Conservation (phyloP, 805 yeast genomes). For the Cyberlindnera nakhonratchasimensis region DNA sequence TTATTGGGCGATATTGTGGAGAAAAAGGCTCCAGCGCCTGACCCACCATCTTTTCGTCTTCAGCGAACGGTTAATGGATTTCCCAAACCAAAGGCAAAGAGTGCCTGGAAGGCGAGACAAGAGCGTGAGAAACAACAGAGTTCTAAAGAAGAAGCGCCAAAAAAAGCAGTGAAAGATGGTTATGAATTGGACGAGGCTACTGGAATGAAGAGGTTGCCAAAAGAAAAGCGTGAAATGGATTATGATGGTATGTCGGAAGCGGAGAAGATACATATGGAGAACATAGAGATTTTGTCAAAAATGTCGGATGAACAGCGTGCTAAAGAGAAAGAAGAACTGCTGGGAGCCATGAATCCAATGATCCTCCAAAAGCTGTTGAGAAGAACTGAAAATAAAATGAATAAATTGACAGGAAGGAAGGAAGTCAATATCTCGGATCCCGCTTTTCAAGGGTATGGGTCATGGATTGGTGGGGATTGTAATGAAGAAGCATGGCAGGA, state of each 20-base stretch:
- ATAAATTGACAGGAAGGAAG: conserved; percentile 29
- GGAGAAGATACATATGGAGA: conserved; percentile 75
- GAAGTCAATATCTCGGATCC: conserved; percentile 7
- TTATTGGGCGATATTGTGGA: conserved; percentile 90
- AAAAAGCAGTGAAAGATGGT: conserved; percentile 57
- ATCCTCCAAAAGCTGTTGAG: conserved; percentile 55
- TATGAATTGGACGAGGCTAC: conserved; percentile 82
- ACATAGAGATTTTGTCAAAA: conserved; percentile 52
- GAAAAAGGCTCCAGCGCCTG: conserved; percentile 89
- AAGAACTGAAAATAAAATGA: conserved; percentile 48
- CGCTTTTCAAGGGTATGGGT: conserved; percentile 27
- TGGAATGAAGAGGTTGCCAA: conserved; percentile 77
- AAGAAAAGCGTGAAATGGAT: conserved; percentile 74
- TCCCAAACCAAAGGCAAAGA: conserved; percentile 81
- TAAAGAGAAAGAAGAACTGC: conserved; percentile 61
- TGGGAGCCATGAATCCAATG: conserved; percentile 65
- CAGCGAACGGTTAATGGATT: conserved; percentile 60
- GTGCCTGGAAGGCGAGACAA: conserved; percentile 85
- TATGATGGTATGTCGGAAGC: conserved; percentile 48
- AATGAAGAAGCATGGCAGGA: conserved; percentile 25
- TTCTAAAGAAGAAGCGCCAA: conserved; percentile 90
- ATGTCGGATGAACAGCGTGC: conserved; percentile 68
- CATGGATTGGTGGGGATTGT: conserved; percentile 31
- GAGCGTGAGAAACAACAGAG: conserved; percentile 82
- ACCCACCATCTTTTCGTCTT: conserved; percentile 75